Evolutionary conservation across 2,329 filamentous ascomycete genomes (phyloP), one percentile per base, ranked within the genome.

Genomic region (Nigrospora sphaerica): DNA sequence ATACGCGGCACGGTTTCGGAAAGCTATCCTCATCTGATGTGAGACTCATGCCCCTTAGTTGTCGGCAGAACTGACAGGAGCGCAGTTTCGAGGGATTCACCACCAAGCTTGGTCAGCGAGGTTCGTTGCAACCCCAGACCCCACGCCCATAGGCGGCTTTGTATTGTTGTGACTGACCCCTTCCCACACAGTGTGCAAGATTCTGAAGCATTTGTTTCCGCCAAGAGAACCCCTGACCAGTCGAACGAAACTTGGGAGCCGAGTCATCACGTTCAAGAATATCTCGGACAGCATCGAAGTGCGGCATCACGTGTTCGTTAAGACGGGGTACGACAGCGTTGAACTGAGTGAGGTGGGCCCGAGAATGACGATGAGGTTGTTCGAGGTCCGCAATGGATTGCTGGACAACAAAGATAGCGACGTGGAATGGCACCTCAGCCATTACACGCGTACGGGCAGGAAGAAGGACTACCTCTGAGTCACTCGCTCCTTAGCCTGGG

Each of bases 331-430:
- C 61, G 84, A 95, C 61, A 88, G 85, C 48, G 88, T 97, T 3
- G 90, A 95, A 65, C 69, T 95, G 57, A 85, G 87, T 13, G 90
- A 95, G 64, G 89, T 95, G 43, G 90, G 92, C 0, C 93, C 93
- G 1, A 78, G 93, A 47, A 95, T 97, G 88, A 95, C 90, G n/a
- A 93, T 97, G 89, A 78, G 89, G 55, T 73, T 90, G 45, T 98
- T 97, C 62, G 89, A 97, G 70, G 95, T 98, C 51, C 78, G 91
- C 40, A 85, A 85, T 45, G 92, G 93, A 14, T 95, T 92, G 4
- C 72, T 96, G 49, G 93, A 97, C 62, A 95, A 91, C 60, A 95
- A 95, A 66, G 88, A 95, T 55, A 92, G 92, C 4, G 93, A 98
- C 67, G 83, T 95, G 5, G 93, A 98, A 69, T 98, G 93, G 93